A percentile compares a stretch with the other conserved stretches of the same genome.
Evolutionary conservation across 2,329 filamentous ascomycete genomes (phyloP).

Genomic region (Colletotrichum sp.): DNA sequence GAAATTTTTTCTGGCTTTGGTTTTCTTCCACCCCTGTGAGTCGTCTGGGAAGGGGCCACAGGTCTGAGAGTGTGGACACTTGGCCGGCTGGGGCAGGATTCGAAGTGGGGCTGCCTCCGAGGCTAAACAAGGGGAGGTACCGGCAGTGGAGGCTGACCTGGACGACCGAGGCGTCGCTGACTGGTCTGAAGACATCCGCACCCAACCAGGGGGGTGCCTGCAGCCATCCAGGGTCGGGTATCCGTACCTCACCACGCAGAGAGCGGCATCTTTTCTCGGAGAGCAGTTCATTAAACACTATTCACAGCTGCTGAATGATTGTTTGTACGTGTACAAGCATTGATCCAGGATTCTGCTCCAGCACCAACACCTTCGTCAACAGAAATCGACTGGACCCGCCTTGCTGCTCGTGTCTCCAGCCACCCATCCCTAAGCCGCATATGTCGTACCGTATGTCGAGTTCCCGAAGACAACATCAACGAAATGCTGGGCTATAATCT

Average conservation of each 20-base stretch:
- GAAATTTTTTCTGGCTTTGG: background rate
- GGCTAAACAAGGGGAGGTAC: conserved; percentile 5
- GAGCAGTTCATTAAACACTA: background rate
- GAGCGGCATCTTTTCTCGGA: background rate
- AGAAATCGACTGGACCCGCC: background rate
- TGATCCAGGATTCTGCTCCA: background rate
- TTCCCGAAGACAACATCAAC: conserved; percentile 41
- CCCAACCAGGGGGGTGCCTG: conserved; percentile 7
- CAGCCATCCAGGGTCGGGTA: background rate
- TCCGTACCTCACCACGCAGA: background rate
- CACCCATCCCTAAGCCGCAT: conserved; percentile 2
- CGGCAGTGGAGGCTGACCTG: background rate
- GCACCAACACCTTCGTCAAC: background rate
- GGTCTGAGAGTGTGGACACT: conserved; percentile 3
- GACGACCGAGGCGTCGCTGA: background rate
- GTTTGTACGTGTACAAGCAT: background rate
- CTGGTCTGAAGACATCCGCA: background rate
- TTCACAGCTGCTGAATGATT: background rate
- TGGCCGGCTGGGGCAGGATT: background rate
- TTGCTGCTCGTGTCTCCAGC: background rate
- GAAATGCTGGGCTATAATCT: conserved; percentile 45
- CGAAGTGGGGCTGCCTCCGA: background rate
- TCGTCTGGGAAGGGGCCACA: background rate
- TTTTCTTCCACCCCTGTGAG: background rate
- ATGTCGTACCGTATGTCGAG: conserved; percentile 43